Base-by-base conservation (phyloP, 805 yeast species). In the Saccharomycopsis sp. region DNA sequence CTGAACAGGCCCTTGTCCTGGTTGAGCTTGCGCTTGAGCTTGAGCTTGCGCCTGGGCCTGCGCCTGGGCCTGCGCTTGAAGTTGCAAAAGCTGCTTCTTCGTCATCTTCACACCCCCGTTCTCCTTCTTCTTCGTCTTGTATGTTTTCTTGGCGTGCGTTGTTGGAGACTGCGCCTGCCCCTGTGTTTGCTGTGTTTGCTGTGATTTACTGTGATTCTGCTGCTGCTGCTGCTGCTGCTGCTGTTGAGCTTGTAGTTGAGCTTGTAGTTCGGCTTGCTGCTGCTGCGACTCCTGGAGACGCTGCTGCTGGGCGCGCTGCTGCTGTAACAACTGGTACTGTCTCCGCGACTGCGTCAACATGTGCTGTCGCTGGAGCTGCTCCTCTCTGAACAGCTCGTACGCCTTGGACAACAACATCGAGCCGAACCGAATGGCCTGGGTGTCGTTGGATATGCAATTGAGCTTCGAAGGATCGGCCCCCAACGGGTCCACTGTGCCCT, bases 341-440 rank as follows among this genome's bases (percentile, higher is more conserved):
- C 48, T 44, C 29, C 50, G 46, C 22, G 52, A 57, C 21, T 43
- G 45, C 7, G 35, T 8, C 9, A 43, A 12, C 41, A 38, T 38
- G 59, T 74, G 87, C 60, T 79, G 77, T 50, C 92, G 69, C 60
- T 77, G 77, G 53, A 75, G 70, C 41, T 83, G 76, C 16, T 88
- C 80, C 55, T 87, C 86, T 52, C 85, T 66, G 48, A 79, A 63
- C 38, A 78, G 71, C 40, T 87, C 96, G 55, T 83, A 83, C 0
- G 96, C 79, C 58, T 88, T 89, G 3, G 92, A 75, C 31, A 87
- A 66, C 23, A 89, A 61, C 96, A 87, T 87, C 5, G 94, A 75
- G 6, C 96, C 95, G 61, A 88, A 88, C 45, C 96, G 67, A 22
- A 89, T 83, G 1, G 83, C 78, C 60, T 88, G 96, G 1, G 96